Evolutionary conservation across 1,284 basidiomycete genomes (phyloP).

Genomic region (Puccinia horiana): DNA sequence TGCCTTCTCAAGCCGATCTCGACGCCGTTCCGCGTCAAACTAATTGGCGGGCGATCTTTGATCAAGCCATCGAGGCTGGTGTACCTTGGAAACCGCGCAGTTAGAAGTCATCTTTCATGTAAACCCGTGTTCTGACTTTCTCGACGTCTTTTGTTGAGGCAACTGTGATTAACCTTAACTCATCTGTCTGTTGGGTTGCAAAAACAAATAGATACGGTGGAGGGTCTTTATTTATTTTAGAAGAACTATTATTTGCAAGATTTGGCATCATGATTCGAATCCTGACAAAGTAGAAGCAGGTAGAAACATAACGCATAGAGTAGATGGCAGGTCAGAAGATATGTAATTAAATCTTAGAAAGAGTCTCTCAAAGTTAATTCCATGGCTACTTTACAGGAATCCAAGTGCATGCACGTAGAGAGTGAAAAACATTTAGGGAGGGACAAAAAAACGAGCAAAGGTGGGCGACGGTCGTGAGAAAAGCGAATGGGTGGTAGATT

Average conservation of each 20-base stretch:
- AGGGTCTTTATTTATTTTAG: too few relatives aligned
- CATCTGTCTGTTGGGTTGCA: background rate
- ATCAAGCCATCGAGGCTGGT: conserved; percentile 35
- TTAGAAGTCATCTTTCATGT: background rate
- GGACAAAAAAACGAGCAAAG: background rate
- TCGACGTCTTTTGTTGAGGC: background rate
- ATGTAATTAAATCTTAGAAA: too few relatives aligned
- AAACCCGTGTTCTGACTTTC: background rate
- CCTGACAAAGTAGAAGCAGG: background rate
- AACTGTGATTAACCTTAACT: background rate
- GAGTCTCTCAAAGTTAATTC: background rate
- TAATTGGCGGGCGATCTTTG: conserved; percentile 33
- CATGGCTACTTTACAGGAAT: background rate
- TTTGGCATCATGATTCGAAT: too few relatives aligned
- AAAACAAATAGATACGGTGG: too few relatives aligned
- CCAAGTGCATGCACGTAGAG: too few relatives aligned
- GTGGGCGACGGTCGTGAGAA: background rate
- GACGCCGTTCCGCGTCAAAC: conserved; percentile 17
- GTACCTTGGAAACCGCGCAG: conserved; percentile 17
- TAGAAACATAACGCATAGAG: background rate
- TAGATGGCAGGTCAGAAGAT: too few relatives aligned
- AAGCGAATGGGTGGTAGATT: background rate
- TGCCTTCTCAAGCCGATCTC: conserved; percentile 41
- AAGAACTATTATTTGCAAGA: too few relatives aligned
- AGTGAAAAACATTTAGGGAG: background rate